A percentile compares a stretch with the other conserved stretches of the same genome.
Conservation (phyloP, 805 yeast genomes). For the Suhomyces prunicola region DNA sequence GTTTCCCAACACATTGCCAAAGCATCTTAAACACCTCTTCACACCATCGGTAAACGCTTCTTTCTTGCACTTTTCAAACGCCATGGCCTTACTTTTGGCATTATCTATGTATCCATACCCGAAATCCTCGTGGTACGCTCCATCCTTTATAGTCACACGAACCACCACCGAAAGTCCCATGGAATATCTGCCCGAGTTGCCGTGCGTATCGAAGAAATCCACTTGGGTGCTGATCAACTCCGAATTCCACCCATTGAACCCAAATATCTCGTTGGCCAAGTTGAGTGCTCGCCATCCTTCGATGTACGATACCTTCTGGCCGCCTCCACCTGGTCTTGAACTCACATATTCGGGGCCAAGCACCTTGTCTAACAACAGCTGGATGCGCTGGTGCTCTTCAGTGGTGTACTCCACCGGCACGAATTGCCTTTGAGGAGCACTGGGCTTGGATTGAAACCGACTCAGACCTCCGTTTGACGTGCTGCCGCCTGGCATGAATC, state of each 20-base stretch:
- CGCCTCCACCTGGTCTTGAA: conserved; percentile 72
- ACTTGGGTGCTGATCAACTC: conserved; percentile 64
- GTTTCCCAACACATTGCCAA: conserved; percentile 78
- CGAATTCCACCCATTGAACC: conserved; percentile 80
- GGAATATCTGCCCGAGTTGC: conserved; percentile 49
- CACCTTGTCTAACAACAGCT: conserved; percentile 31
- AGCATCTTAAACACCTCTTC: conserved; percentile 73
- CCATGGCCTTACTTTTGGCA: conserved; percentile 65
- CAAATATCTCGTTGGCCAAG: conserved; percentile 77
- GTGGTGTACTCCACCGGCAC: conserved; percentile 26
- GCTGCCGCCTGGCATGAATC: neutral
- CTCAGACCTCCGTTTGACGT: neutral
- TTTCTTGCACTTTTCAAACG: conserved; percentile 76
- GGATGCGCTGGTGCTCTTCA: conserved; percentile 35
- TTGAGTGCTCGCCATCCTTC: conserved; percentile 85
- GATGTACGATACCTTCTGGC: conserved; percentile 63
- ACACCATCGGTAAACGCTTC: conserved; percentile 85
- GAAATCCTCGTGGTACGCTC: conserved; percentile 73
- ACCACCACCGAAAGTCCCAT: conserved; percentile 72
- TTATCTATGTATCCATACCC: conserved; percentile 77
- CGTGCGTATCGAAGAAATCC: conserved; percentile 66
- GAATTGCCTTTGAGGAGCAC: conserved; percentile 10
- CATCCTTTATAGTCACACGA: conserved; percentile 71
- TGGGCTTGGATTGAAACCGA: conserved; percentile 5
- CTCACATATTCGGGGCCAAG: conserved; percentile 79